phyloP scores from a whole-genome alignment of 257 asterid genomes.

The Plantago major region DNA sequence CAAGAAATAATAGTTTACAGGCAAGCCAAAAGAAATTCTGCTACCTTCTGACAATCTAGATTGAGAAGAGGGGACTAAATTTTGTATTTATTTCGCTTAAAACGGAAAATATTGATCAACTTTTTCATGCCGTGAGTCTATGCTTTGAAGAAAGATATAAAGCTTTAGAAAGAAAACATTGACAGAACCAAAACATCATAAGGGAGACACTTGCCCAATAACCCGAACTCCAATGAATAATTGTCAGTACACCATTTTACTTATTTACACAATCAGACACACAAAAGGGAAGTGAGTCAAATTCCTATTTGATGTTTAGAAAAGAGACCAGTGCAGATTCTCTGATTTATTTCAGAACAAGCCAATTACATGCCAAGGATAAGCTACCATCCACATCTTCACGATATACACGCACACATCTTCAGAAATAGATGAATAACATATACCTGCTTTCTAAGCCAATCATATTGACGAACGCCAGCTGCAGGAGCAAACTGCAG shows the following conservation, averaged over 20 bases:
- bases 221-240: background rate
- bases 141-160: background rate
- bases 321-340: too few relatives aligned
- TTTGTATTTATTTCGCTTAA: background rate
- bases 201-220: too few relatives aligned
- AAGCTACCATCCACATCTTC: background rate
- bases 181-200: too few relatives aligned
- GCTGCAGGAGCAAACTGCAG: constrained; percentile 95
- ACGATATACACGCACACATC: background rate
- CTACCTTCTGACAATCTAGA: constrained; percentile 8
- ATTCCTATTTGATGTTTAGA: too few relatives aligned
- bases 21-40: constrained; percentile 3
- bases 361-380: background rate
- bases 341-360: background rate
- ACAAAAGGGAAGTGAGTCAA: too few relatives aligned
- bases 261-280: too few relatives aligned
- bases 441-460: constrained; percentile 87
- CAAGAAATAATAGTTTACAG: background rate
- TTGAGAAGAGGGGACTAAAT: background rate
- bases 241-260: background rate
- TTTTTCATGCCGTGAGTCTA: background rate
- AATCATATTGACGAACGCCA: constrained; percentile 92
- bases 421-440: constrained; percentile 1
- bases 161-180: too few relatives aligned
- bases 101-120: background rate